Evolutionary conservation across 1,139 yeast species (phyloP).

Genomic region (Sugiyamaella xylanicola): DNA sequence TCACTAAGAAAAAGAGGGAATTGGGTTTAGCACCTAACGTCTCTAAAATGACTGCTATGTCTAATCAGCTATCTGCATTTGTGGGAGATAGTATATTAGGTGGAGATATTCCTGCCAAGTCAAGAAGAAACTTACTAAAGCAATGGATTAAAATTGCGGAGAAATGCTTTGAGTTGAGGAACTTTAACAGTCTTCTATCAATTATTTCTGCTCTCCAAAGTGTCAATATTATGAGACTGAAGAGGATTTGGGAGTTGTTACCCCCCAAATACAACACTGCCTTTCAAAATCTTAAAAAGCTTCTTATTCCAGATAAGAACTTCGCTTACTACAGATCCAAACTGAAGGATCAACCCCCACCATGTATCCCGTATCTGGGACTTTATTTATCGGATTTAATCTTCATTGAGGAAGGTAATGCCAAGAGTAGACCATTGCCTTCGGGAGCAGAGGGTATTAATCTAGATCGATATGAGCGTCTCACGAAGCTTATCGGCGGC

Average conservation of each 20-base stretch:
- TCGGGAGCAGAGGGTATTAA: constrained; percentile 57
- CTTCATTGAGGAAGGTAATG: constrained; percentile 84
- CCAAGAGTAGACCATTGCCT: constrained; percentile 53
- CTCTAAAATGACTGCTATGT: constrained; percentile 65
- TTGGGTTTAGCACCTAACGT: constrained; percentile 70
- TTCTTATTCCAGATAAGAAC: constrained; percentile 83
- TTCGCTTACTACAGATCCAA: constrained; percentile 73
- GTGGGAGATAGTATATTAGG: constrained; percentile 69
- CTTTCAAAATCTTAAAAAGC: constrained; percentile 65
- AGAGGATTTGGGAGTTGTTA: constrained; percentile 64
- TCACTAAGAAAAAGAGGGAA: constrained; percentile 63
- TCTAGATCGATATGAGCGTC: constrained; percentile 77
- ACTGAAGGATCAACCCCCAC: constrained; percentile 61
- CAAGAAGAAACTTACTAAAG: constrained; percentile 62
- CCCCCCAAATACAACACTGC: constrained; percentile 66
- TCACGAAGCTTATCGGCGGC: constrained; percentile 74
- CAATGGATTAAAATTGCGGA: constrained; percentile 85
- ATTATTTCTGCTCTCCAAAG: constrained; percentile 84
- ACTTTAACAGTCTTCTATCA: constrained; percentile 87
- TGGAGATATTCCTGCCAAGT: constrained; percentile 45
- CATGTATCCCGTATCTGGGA: constrained; percentile 85
- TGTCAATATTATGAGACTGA: constrained; percentile 71
- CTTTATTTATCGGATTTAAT: constrained; percentile 84
- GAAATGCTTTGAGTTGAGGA: constrained; percentile 76
- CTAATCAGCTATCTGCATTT: constrained; percentile 79